phyloP scores from a whole-genome alignment of 2,329 filamentous ascomycete species.

The Epichloe gansuensis region DNA sequence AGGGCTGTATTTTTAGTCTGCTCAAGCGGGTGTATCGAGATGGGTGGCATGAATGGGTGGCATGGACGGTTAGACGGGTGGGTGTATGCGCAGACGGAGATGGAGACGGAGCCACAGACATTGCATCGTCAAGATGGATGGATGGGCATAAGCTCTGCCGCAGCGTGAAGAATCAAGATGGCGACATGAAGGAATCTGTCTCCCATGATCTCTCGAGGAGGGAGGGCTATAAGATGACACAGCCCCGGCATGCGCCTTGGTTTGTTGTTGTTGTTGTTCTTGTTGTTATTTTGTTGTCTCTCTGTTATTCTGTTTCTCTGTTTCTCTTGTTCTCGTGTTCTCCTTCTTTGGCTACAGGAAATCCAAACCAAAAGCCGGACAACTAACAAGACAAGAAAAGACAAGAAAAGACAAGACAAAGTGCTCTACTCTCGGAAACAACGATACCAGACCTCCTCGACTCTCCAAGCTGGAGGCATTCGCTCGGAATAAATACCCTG shows the following conservation, averaged over 20 bases:
- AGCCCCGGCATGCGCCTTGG: background rate
- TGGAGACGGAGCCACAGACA: too few species aligned
- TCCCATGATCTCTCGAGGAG: background rate
- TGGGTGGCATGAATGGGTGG: background rate
- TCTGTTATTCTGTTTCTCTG: background rate
- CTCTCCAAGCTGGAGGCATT: too few species aligned
- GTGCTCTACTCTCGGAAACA: too few species aligned
- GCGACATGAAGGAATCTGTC: background rate
- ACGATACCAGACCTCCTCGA: too few species aligned
- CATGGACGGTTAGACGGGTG: background rate
- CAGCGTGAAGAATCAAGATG: background rate
- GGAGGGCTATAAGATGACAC: conserved; percentile 3
- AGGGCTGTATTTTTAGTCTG: conserved; percentile 1
- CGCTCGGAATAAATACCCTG: too few species aligned
- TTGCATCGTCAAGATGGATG: background rate
- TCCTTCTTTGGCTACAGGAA: background rate
- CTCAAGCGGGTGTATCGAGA: background rate
- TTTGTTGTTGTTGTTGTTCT: background rate
- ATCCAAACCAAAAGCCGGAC: background rate
- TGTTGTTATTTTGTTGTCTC: background rate
- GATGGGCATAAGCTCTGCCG: background rate
- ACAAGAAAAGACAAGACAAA: too few species aligned
- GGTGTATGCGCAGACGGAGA: background rate
- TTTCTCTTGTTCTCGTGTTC: background rate
- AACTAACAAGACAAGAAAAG: background rate